Evolutionary conservation across 208 protist species (phyloP).

Genomic region (Acanthamoeba sp.): DNA sequence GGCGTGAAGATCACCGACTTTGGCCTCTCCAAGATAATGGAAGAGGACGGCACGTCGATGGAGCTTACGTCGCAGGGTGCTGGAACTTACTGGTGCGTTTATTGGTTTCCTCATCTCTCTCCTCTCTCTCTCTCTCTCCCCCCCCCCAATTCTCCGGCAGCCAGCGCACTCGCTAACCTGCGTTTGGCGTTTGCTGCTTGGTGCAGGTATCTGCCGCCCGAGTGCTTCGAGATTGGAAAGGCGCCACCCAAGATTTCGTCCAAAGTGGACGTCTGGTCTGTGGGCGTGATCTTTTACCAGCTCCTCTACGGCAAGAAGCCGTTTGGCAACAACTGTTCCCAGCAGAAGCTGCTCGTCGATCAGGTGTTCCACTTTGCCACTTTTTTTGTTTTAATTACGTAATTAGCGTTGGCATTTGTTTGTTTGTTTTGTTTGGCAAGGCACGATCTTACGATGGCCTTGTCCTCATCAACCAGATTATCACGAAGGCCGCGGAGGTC

Average conservation of each 20-base stretch:
- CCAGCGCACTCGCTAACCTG: no score
- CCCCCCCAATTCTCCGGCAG: not conserved
- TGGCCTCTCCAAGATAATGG: constrained; percentile 96
- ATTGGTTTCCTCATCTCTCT: constrained; percentile 4
- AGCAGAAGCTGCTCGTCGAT: constrained; percentile 84
- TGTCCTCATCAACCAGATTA: not conserved
- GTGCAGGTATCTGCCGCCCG: constrained; percentile 95
- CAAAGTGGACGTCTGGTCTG: constrained; percentile 94
- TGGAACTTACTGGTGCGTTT: constrained; percentile 95
- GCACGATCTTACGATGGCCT: no score
- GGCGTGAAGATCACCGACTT: constrained; percentile 97
- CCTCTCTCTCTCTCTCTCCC: not conserved
- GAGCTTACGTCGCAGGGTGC: constrained; percentile 97
- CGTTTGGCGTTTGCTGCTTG: not conserved
- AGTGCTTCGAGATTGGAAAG: constrained; percentile 94
- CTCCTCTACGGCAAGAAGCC: constrained; percentile 96
- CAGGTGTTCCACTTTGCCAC: no score
- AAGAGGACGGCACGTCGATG: constrained; percentile 88
- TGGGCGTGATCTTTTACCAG: constrained; percentile 96
- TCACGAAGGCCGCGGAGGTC: constrained; percentile 52
- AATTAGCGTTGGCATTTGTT: no score
- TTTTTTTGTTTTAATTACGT: no score
- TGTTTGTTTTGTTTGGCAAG: no score
- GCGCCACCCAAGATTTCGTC: constrained; percentile 90
- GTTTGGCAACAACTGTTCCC: constrained; percentile 95